Conservation (phyloP, 768 basidiomycete species). For the Hypsizygus marmoreus region DNA sequence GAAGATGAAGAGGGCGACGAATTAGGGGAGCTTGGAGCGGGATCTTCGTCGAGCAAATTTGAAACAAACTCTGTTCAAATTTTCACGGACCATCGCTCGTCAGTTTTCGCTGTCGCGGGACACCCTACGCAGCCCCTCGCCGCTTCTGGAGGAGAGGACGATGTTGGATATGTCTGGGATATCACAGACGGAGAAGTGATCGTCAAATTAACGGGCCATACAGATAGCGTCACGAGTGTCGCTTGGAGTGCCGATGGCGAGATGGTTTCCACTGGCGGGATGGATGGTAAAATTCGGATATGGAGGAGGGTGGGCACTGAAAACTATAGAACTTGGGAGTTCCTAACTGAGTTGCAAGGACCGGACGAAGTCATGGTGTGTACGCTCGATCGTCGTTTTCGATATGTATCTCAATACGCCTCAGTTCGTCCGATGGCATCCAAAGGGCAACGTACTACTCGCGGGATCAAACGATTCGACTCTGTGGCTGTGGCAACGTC, state of each 20-base stretch:
- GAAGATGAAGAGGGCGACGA: conserved; percentile 63
- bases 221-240: conserved; percentile 81
- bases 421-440: conserved; percentile 96
- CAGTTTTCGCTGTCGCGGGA: conserved; percentile 82
- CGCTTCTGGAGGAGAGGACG: conserved; percentile 93
- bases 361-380: conserved; percentile 94
- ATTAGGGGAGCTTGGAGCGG: conserved; percentile 43
- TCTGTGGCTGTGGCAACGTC: conserved; percentile 97
- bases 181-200: conserved; percentile 79
- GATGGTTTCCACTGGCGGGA: conserved; percentile 93
- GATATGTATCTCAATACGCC: conserved; percentile 6
- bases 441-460: conserved; percentile 84
- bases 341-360: conserved; percentile 89
- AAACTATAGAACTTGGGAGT: conserved; percentile 85
- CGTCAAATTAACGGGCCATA: conserved; percentile 87
- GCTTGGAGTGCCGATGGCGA: conserved; percentile 90
- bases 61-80: conserved; percentile 70
- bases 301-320: conserved; percentile 86
- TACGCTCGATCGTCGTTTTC: conserved; percentile 11
- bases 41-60: conserved; percentile 36
- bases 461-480: conserved; percentile 93
- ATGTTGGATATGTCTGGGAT: conserved; percentile 92
- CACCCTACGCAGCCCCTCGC: conserved; percentile 86
- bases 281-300: conserved; percentile 93
- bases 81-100: conserved; percentile 67